Evolutionary conservation across 306 rosid genomes (phyloP), one percentile per base, ranked within the genome.

Genomic region (Cucumis cinereus): DNA sequence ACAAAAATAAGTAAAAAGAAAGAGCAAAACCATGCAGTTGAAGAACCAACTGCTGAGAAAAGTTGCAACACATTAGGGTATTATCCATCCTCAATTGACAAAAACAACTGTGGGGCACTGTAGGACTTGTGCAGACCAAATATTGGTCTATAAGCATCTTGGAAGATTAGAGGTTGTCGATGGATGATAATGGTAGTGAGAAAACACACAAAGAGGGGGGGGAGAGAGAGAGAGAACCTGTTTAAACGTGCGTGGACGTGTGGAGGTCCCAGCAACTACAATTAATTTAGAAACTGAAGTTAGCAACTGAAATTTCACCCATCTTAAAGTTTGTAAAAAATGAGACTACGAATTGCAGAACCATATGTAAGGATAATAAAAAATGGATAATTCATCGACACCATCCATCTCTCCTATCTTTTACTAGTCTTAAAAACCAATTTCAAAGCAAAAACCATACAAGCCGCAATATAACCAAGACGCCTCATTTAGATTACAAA

Each of bases 191-290:
- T 16, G 23, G 15, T 49, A 16, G 19, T 45, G 57, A 16, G 41
- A 14, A 47, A 57, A 28, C 47, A 30, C 76, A 20, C 50, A 33
- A 49, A 56, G 47, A n/a, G 61, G 43, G 83, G 77, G 70, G 79
- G 41, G 79, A 70, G 63, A 22, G 45, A 38, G 53, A 35, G 69
- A 50, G 66, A 19, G 67, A 79, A 93, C 97, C 98, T 84, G 85
- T 70, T 55, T 89, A 77, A 93, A 93, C 53, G 89, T 74, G 72
- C 89, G 89, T 67, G 96, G 98, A 66, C 96, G 97, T 24, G 78
- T 73, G 52, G 97, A 87, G 77, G 91, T 88, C 73, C 98, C 96
- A 57, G 98, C 98, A 87, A 83, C 98, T 93, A 87, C 89, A 86
- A 73, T 68, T 8, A 77, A 78, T 28, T 19, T 57, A 68, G 43